These are phyloP conservation scores for Dictyostelium citrinum DNA, from an alignment of 78 protist species.

Conservation along the genomic window DNA sequence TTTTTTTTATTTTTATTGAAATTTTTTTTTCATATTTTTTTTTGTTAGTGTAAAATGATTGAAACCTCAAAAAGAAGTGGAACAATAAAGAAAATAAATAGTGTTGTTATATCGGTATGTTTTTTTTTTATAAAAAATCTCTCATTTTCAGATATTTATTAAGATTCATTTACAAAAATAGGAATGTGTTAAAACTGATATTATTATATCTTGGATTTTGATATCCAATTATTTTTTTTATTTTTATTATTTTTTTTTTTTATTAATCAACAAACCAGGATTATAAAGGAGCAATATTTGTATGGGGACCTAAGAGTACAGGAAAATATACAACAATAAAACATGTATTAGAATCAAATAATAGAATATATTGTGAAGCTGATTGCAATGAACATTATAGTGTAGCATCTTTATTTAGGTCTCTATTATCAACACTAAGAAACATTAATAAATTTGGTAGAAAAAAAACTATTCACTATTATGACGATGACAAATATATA, in stretches of 20 bases:
- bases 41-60: not conserved
- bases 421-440: not conserved
- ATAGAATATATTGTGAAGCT: not conserved
- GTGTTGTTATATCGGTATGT: not conserved
- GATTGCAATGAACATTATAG: not conserved
- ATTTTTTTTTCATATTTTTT: no score
- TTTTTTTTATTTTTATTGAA: no score
- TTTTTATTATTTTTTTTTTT: not conserved
- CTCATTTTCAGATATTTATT: not conserved
- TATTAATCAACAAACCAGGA: not conserved
- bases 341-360: not conserved
- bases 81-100: not conserved
- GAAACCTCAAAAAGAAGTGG: not conserved
- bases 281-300: not conserved
- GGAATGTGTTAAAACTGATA: not conserved
- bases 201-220: no score
- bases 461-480: not conserved
- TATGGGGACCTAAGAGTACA: not conserved
- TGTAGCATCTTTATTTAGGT: not conserved
- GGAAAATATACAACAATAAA: not conserved
- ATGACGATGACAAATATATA: not conserved
- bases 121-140: not conserved
- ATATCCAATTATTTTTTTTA: no score
- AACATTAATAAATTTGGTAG: not conserved
- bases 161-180: no score